Evolutionary conservation across 495 filamentous ascomycete species (phyloP).

Genomic region (Recurvomyces mirabilis): DNA sequence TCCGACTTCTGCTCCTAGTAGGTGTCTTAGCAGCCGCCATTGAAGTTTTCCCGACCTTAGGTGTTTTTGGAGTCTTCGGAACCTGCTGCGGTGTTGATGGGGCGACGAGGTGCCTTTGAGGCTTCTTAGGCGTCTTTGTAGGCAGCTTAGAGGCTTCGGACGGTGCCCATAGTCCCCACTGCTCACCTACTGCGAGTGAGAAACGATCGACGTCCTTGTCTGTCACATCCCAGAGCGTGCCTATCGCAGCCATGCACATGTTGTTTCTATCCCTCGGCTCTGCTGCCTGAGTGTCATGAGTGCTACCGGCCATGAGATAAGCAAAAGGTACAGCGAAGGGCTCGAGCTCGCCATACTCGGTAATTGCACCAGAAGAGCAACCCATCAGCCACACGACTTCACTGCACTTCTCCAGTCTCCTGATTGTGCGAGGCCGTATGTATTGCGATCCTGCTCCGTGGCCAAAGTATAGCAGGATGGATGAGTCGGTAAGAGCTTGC

Average conservation of each 20-base stretch:
- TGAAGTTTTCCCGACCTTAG: conserved; percentile 11
- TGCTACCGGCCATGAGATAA: conserved; percentile 70
- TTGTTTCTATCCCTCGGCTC: conserved; percentile 30
- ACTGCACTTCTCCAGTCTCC: conserved; percentile 57
- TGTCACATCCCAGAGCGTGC: conserved; percentile 94
- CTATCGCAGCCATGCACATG: conserved; percentile 52
- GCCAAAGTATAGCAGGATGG: conserved; percentile 83
- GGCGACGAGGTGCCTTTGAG: background rate
- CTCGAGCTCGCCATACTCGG: conserved; percentile 77
- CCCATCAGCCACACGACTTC: conserved; percentile 87
- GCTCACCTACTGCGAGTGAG: conserved; percentile 58
- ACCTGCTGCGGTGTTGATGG: conserved; percentile 10
- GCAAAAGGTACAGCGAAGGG: conserved; percentile 79
- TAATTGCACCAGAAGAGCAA: conserved; percentile 67
- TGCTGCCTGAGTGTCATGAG: background rate
- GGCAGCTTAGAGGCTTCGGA: conserved; percentile 16
- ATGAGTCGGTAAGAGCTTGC: conserved; percentile 43
- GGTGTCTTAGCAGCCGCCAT: conserved; percentile 14
- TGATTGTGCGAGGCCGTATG: conserved; percentile 68
- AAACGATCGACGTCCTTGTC: conserved; percentile 94
- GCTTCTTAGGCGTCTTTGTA: conserved; percentile 20
- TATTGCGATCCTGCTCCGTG: conserved; percentile 95
- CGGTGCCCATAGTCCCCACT: conserved; percentile 59
- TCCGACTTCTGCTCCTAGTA: conserved; percentile 14
- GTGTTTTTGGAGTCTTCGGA: conserved; percentile 17